Base-by-base conservation (phyloP, 805 yeast species). In the Aciculoconidium aculeatum region DNA sequence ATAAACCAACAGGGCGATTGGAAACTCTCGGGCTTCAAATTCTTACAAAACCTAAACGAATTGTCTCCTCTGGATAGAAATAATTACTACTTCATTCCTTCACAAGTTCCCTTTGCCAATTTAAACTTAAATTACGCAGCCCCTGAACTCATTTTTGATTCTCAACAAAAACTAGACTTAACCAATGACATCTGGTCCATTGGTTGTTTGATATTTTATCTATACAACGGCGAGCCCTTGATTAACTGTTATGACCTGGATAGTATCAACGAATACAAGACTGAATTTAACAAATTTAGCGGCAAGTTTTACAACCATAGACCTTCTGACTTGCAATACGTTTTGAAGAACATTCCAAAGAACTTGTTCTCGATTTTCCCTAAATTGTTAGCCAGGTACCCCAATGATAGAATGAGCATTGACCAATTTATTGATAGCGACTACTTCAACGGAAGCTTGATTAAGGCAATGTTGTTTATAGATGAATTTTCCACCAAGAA, bases 1-100 rank as follows among this genome's bases (percentile, higher is more conserved):
- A 71, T 90, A 11, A 88, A 82, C 41, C 80, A 76, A 21, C 81
- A 77, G 41, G 88, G 94, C 4, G 97, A 92, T 56, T 92, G 98
- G 97, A 92, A 90, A 52, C 51, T 92, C 2, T 71, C 82, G 5
- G 96, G 96, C 0, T 68, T 92, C 35, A 49, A 47, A 27, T 64
- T 64, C 31, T 32, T 65, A n/a, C 61, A 61, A 39, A 72, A 59
- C 46, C 70, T 59, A 51, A 72, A 63, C 47, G 83, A 62, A 41
- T 38, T 68, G 23, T 54, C 67, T 4, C 59, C 66, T 3, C 61
- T 54, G 22, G 72, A 69, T 10, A 45, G 73, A 8, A 68, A 67
- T 4, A 85, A 77, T 32, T 82, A 66, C 49, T 77, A 67, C 40
- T 60, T 84, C 25, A 83, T 84, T 45, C 81, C 80, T 27, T 69